phyloP scores from a whole-genome alignment of 2,329 filamentous ascomycete genomes.

The Apiospora malaysiana region DNA sequence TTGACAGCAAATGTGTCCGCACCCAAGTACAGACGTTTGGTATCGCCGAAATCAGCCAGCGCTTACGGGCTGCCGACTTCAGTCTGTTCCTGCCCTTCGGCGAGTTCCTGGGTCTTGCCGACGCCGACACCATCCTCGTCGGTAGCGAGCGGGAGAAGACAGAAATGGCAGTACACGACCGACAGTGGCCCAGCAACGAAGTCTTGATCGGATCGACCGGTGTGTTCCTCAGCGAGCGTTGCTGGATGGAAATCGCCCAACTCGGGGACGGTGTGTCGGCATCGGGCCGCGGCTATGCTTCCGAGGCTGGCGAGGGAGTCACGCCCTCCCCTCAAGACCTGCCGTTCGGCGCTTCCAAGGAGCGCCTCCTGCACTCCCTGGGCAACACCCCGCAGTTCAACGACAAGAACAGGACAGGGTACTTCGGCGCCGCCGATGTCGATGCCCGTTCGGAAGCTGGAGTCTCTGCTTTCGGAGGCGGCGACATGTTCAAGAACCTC shows the following conservation, averaged over 20 bases:
- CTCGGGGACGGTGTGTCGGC: constrained; percentile 68
- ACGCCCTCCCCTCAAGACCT: constrained; percentile 61
- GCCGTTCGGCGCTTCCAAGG: constrained; percentile 67
- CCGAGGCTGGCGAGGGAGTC: constrained; percentile 68
- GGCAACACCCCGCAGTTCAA: constrained; percentile 66
- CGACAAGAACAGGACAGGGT: constrained; percentile 78
- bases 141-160: constrained; percentile 92
- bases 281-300: constrained; percentile 56
- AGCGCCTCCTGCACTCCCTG: constrained; percentile 57
- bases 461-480: constrained; percentile 85
- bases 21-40: constrained; percentile 94
- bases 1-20: constrained; percentile 97
- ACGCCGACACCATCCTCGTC: constrained; percentile 83
- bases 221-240: constrained; percentile 92
- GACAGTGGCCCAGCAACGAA: constrained; percentile 91
- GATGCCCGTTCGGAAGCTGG: constrained; percentile 92
- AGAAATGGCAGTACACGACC: constrained; percentile 89
- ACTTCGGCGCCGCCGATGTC: constrained; percentile 79
- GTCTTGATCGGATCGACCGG: constrained; percentile 89
- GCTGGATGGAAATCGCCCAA: constrained; percentile 89
- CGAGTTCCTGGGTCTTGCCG: constrained; percentile 89
- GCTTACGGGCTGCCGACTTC: constrained; percentile 91
- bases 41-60: constrained; percentile 95
- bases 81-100: constrained; percentile 94
- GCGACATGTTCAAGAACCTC: constrained; percentile 98